These are phyloP conservation scores for Russula sp. DNA, from an alignment of 768 basidiomycete species.

Conservation along the genomic window DNA sequence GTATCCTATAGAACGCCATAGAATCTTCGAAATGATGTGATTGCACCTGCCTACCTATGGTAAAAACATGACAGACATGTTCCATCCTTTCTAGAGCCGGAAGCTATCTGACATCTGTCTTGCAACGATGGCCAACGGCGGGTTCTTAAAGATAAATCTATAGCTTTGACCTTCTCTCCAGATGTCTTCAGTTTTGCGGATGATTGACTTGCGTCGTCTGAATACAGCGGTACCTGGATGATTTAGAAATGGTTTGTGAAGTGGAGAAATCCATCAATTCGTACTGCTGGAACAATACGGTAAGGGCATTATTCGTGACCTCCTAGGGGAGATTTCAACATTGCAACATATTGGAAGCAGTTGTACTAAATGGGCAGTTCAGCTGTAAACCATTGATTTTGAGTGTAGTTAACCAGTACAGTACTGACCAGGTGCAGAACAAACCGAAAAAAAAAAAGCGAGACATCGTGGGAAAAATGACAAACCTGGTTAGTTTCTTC, in stretches of 20 bases:
- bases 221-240: slow-evolving; percentile 74
- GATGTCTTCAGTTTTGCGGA: slow-evolving; percentile 61
- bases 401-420: too few species aligned
- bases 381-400: too few species aligned
- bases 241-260: neutral
- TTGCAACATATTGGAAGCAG: too few species aligned
- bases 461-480: too few species aligned
- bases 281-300: too few species aligned
- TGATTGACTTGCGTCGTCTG: slow-evolving; percentile 60
- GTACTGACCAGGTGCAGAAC: too few species aligned
- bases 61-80: slow-evolving; percentile 73
- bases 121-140: slow-evolving; percentile 67
- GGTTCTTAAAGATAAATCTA: slow-evolving; percentile 68
- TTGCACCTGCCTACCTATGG: slow-evolving; percentile 23
- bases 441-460: too few species aligned
- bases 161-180: slow-evolving; percentile 68
- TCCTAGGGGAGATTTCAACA: too few species aligned
- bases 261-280: neutral
- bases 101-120: slow-evolving; percentile 82
- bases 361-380: too few species aligned
- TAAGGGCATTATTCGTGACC: too few species aligned
- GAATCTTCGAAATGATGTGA: neutral
- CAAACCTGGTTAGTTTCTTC: too few species aligned
- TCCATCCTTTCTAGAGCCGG: slow-evolving; percentile 78
- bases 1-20: neutral